A percentile compares a stretch with the other conserved stretches of the same genome.
Conservation (phyloP, 176 grass and related monocot genomes). For the Bromus sterilis region DNA sequence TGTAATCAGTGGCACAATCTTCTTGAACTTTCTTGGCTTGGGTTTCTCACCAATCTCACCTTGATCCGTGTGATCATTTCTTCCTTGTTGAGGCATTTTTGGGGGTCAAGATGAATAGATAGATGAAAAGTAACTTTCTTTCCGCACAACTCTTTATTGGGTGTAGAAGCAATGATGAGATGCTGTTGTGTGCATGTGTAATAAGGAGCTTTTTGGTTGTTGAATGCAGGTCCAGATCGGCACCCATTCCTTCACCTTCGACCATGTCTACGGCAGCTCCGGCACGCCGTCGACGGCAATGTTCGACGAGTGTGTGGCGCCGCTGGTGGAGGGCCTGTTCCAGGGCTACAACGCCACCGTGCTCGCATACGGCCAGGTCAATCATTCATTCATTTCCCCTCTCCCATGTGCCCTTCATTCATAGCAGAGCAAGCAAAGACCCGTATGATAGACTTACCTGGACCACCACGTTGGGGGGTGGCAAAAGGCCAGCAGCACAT, state of each 20-base stretch:
- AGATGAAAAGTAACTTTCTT: conserved; percentile 39
- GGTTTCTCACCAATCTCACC: background rate
- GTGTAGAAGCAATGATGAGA: conserved; percentile 6
- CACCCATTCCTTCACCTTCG: conserved; percentile 93
- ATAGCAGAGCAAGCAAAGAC: background rate
- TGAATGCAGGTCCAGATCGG: conserved; percentile 94
- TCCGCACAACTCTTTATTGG: background rate
- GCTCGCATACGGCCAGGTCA: conserved; percentile 97
- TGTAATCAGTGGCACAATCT: background rate
- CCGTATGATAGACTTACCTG: background rate
- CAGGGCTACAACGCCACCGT: conserved; percentile 97
- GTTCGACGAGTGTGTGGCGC: conserved; percentile 88
- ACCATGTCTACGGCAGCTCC: conserved; percentile 84
- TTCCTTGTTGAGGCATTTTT: conserved; percentile 4
- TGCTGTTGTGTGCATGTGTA: no score
- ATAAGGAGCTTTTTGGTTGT: no score
- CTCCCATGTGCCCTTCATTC: conserved; percentile 46
- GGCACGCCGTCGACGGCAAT: conserved; percentile 59
- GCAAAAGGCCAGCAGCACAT: conserved; percentile 33
- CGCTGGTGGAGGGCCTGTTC: conserved; percentile 94
- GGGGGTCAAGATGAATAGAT: background rate
- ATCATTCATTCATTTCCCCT: background rate
- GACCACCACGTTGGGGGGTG: conserved; percentile 44
- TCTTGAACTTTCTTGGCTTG: conserved; percentile 20
- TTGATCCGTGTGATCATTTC: background rate